Evolutionary conservation across 1,139 yeast genomes (phyloP).

Genomic region (Blastobotrys aristatus): DNA sequence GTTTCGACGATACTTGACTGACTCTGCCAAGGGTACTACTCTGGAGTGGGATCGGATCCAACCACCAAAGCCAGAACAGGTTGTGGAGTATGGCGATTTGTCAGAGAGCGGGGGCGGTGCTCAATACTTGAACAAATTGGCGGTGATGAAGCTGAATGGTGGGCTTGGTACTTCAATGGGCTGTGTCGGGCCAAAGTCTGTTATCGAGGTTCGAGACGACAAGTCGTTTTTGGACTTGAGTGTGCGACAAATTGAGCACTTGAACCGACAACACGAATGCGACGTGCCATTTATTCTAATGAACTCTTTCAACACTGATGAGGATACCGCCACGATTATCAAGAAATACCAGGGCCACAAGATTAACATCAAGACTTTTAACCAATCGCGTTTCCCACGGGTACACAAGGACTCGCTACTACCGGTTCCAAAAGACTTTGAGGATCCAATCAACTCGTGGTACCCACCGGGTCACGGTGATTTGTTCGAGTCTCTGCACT

Average conservation of each 20-base stretch:
- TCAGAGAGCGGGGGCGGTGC: conserved; percentile 29
- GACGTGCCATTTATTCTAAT: conserved; percentile 94
- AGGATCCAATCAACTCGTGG: conserved; percentile 82
- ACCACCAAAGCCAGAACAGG: conserved; percentile 85
- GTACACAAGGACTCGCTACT: conserved; percentile 88
- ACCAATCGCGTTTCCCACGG: conserved; percentile 96
- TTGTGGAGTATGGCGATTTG: conserved; percentile 65
- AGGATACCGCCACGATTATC: conserved; percentile 90
- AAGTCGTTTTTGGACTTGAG: conserved; percentile 92
- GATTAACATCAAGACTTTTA: conserved; percentile 90
- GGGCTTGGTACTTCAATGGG: conserved; percentile 99
- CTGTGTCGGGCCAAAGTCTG: conserved; percentile 97
- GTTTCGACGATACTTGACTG: conserved; percentile 86
- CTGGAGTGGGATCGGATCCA: conserved; percentile 94
- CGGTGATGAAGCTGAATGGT: conserved; percentile 94
- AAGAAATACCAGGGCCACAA: conserved; percentile 97
- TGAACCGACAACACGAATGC: conserved; percentile 84
- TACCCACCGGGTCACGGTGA: conserved; percentile 99
- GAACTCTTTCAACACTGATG: conserved; percentile 98
- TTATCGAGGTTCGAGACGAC: conserved; percentile 97
- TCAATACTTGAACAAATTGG: conserved; percentile 70
- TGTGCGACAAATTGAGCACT: conserved; percentile 94
- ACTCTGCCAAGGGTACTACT: conserved; percentile 79
- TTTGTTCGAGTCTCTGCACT: conserved; percentile 81
- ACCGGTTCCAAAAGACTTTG: conserved; percentile 79